Conservation (phyloP, 331 rosid genomes). For the Acacia pycnantha region DNA sequence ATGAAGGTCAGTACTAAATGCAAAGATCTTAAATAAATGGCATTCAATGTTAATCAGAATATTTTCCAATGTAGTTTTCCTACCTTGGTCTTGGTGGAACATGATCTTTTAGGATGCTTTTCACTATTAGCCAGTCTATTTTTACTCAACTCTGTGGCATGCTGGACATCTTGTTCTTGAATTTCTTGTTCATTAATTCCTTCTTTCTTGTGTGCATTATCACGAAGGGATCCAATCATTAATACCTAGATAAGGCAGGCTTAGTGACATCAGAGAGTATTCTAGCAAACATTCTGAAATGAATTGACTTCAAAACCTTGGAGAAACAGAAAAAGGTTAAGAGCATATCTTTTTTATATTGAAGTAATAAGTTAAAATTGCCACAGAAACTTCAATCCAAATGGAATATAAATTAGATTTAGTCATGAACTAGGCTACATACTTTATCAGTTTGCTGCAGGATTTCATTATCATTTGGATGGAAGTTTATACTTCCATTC, state of each 20-base stretch:
- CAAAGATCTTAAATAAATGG: slow-evolving; percentile 21
- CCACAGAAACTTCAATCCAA: neutral
- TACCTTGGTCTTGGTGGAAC: slow-evolving; percentile 65
- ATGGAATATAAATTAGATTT: slow-evolving; percentile 3
- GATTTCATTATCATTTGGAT: slow-evolving; percentile 79
- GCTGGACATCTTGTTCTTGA: slow-evolving; percentile 38
- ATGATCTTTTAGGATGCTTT: slow-evolving; percentile 57
- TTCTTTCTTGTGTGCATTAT: slow-evolving; percentile 39
- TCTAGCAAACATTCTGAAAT: neutral
- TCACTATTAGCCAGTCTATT: slow-evolving; percentile 54
- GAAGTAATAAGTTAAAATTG: neutral
- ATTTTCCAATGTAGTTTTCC: slow-evolving; percentile 11
- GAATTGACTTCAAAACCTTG: neutral
- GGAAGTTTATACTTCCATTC: slow-evolving; percentile 76
- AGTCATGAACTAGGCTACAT: slow-evolving; percentile 29
- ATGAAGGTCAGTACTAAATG: slow-evolving; percentile 4
- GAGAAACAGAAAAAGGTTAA: neutral
- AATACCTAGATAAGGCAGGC: slow-evolving; percentile 57
- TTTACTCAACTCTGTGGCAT: slow-evolving; percentile 45
- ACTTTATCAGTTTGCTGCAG: slow-evolving; percentile 86
- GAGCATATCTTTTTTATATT: neutral
- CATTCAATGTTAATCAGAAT: neutral
- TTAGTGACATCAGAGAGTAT: slow-evolving; percentile 11
- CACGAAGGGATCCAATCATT: slow-evolving; percentile 67
- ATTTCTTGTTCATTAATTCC: slow-evolving; percentile 42